Conservation (phyloP, 1,284 basidiomycete species). For the Ganoderma lucidum region DNA sequence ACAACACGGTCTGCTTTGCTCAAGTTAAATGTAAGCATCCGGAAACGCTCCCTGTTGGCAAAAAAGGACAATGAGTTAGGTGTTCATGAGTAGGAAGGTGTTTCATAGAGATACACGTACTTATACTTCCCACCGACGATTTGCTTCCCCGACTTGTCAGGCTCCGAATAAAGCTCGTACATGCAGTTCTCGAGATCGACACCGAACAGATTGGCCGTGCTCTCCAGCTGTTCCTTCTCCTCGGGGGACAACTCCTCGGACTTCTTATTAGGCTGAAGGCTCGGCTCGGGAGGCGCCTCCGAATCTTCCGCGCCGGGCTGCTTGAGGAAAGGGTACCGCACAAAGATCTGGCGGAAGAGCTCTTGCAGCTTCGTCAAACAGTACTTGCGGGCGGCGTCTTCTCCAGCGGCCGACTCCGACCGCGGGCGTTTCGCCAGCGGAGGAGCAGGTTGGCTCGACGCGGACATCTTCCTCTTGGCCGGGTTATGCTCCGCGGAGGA, state of each 20-base stretch:
- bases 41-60: constrained; percentile 75
- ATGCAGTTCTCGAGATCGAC: constrained; percentile 73
- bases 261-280: constrained; percentile 35
- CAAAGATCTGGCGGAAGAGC: constrained; percentile 71
- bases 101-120: constrained; percentile 52
- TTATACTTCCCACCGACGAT: constrained; percentile 81
- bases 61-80: constrained; percentile 22
- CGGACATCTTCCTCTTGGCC: constrained; percentile 54
- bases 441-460: constrained; percentile 39
- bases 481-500: constrained; percentile 34
- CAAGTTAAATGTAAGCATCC: constrained; percentile 84
- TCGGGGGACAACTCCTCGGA: constrained; percentile 58
- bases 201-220: constrained; percentile 66
- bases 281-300: background rate
- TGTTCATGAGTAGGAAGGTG: background rate
- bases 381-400: constrained; percentile 80
- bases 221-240: constrained; percentile 60
- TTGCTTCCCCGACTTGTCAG: constrained; percentile 75
- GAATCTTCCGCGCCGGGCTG: constrained; percentile 39
- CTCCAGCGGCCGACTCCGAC: constrained; percentile 47
- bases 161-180: constrained; percentile 77
- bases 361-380: constrained; percentile 78
- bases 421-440: constrained; percentile 51
- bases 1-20: constrained; percentile 76
- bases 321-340: constrained; percentile 63